Base-by-base conservation (phyloP, 371 early-diverging fungal genomes). In the Zopfochytrium polystomum region DNA sequence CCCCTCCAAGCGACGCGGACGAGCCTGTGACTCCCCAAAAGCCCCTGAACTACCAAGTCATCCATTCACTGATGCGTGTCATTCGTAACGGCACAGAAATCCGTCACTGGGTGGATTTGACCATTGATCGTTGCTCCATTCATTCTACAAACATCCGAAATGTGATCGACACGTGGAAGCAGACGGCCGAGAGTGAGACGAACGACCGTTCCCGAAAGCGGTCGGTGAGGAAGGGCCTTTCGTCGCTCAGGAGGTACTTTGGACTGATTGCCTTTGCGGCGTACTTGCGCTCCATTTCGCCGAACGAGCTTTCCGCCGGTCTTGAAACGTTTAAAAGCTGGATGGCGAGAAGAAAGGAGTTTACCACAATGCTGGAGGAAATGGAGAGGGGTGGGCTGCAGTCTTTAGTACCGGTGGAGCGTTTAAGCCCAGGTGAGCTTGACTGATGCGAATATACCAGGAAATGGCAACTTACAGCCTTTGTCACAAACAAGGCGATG, bases 1-100 rank as follows among this genome's bases (percentile, higher is more conserved):
- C 26, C 25, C 25, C 35, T 20, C 7, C 45, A 44, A 45, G 34
- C 38, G 49, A 33, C 57, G 50, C 42, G 25, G 18, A 33, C 7
- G 22, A 35, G 9, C 20, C 42, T 11, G 30, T 45, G 18, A 5
- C 51, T 0, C 29, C 49, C 15, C n/a, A 15, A 35, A 60, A 52
- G 45, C 71, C 38, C 61, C 72, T 74, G 7, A 82, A 80, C 60
- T 87, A 85, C 62, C 80, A 78, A 63, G 71, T 80, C 55, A 84
- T 87, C 70, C 84, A 88, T 68, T 80, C 85, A 33, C 72, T 88
- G 0, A 58, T 87, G 18, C 81, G 88, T 27, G 85, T 87, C 2
- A 82, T 88, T 60, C 64, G 74, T 20, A 76, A 81, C 55, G 88
- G 88, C 0, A 56, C 87, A 13, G 85, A 83, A 30, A 79, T 76